phyloP scores from a whole-genome alignment of 148 eudicot species.

The Dysphania ambrosioides region DNA sequence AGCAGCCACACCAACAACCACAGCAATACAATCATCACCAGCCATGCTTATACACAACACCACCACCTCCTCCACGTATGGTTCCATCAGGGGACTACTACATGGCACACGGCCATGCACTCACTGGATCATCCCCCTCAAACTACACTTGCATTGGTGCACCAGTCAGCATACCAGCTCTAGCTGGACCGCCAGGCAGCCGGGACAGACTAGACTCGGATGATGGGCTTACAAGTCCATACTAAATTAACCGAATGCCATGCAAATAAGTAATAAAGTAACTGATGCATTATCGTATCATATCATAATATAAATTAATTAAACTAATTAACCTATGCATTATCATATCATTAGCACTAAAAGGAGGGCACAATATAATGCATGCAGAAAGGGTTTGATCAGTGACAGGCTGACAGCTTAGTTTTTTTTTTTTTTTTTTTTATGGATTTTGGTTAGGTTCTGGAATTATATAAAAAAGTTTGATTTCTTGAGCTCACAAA shows the following conservation, averaged over 20 bases:
- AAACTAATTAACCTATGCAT: neutral
- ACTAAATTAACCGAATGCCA: neutral
- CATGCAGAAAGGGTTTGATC: neutral
- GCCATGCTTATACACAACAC: slow-evolving; percentile 43
- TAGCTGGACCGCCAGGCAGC: slow-evolving; percentile 17
- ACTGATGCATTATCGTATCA: no score
- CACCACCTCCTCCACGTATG: slow-evolving; percentile 33
- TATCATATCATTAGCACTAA: neutral
- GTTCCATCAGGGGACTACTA: slow-evolving; percentile 47
- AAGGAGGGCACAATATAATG: no score
- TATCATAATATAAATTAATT: no score
- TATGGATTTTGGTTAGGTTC: neutral
- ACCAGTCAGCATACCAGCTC: slow-evolving; percentile 49
- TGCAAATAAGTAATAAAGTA: no score
- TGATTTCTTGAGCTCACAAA: slow-evolving; percentile 33
- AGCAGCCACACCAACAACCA: slow-evolving; percentile 36
- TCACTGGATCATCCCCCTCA: slow-evolving; percentile 37
- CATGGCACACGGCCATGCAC: slow-evolving; percentile 50
- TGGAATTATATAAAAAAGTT: neutral
- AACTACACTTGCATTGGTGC: slow-evolving; percentile 81
- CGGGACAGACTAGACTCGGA: slow-evolving; percentile 11
- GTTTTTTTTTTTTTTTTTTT: neutral
- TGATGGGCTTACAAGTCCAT: slow-evolving; percentile 22
- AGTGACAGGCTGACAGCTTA: slow-evolving; percentile 23
- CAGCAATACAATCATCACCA: slow-evolving; percentile 27